These are phyloP conservation scores for Escallonia rubra DNA, from an alignment of 129 eudicot genomes.

Conservation along the genomic window DNA sequence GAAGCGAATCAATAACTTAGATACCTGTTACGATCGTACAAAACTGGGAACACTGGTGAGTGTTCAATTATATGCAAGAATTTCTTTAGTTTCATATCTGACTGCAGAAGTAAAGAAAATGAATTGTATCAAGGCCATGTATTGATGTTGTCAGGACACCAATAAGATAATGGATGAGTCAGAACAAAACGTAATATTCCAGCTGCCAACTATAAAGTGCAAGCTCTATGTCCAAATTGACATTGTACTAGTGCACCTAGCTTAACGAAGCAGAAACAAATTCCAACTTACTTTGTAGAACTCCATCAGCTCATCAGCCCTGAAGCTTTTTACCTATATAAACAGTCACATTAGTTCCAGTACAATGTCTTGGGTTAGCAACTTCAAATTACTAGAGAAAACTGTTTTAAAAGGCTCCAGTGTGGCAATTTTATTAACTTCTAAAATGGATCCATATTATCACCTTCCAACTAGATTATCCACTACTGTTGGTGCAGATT, in stretches of 20 bases:
- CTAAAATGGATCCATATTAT: too few species aligned
- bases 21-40: constrained; percentile 80
- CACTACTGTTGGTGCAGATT: too few species aligned
- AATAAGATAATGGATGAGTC: not conserved
- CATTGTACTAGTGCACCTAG: not conserved
- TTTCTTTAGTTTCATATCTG: constrained; percentile 89
- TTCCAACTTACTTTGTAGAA: constrained; percentile 58
- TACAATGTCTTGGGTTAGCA: constrained; percentile 16
- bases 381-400: not conserved
- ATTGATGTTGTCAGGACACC: not conserved
- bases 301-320: constrained; percentile 79
- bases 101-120: constrained; percentile 46
- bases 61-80: constrained; percentile 83
- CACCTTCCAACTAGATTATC: too few species aligned
- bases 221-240: too few species aligned
- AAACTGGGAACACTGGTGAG: constrained; percentile 87
- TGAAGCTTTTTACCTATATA: constrained; percentile 52
- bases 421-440: too few species aligned
- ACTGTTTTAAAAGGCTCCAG: too few species aligned
- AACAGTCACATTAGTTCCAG: constrained; percentile 9
- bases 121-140: not conserved
- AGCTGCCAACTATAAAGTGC: not conserved
- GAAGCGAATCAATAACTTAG: not conserved
- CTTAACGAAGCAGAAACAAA: not conserved
- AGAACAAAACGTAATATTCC: not conserved